Evolutionary conservation across 2,329 filamentous ascomycete species (phyloP), one percentile per base, ranked within the genome.

Genomic region (Chaetomium globosum): DNA sequence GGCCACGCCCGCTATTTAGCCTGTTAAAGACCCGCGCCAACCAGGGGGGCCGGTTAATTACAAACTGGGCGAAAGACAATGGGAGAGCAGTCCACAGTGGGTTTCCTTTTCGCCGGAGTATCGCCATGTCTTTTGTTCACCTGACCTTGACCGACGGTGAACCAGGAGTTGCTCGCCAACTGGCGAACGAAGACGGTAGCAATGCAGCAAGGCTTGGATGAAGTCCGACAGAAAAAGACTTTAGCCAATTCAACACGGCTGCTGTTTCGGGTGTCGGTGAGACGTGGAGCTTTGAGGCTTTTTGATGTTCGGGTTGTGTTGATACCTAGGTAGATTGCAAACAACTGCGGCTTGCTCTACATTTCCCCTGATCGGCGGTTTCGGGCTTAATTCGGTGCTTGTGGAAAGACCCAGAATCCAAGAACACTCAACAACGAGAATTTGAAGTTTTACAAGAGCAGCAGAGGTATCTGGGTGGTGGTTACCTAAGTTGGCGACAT

Each of bases 21-120:
- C 71, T 69, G 59, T 68, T 69, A 21, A 69, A 61, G 5, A 66
- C 64, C 59, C 63, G 49, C 57, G 55, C 68, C 67, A 69, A 68
- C 67, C 70, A 70, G 57, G 67, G 52, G 16, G 33, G 30, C 64
- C 64, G 71, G 71, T 60, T 72, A 72, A 72, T 70, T 70, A 28
- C 26, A 43, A 57, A 48, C 31, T 19, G n/a, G 19, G 36, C 43
- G 51, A 54, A 62, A 51, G 16, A 26, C 49, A 43, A 28, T 10
- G 16, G 49, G 46, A 64, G 64, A 49, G 23, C 36, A 9, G 28
- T 55, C 67, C 67, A 65, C 64, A 60, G 64, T 55, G 59, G 64
- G 30, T 51, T 59, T 57, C 55, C 59, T 48, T 62, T 62, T 33
- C 64, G 59, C 63, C 63, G 58, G 58, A 62, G 49, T 62, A 23